Conservation (phyloP, 306 rosid species). For the Fragaria vesca region DNA sequence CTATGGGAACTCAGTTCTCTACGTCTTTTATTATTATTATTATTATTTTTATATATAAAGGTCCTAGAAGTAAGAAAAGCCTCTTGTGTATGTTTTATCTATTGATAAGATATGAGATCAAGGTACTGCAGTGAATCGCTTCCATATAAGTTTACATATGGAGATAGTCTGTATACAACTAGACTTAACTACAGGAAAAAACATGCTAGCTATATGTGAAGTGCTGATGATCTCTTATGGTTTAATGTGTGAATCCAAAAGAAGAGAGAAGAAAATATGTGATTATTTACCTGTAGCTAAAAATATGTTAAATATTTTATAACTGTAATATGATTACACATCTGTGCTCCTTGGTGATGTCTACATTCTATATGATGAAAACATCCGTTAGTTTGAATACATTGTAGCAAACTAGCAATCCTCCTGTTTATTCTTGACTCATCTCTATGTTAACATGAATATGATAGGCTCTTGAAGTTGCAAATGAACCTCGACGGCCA, state of each 20-base stretch:
- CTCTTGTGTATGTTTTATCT: background rate
- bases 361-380: background rate
- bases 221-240: background rate
- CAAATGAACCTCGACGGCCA: slow-evolving; percentile 79
- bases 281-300: background rate
- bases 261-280: background rate
- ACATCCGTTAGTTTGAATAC: slow-evolving; percentile 12
- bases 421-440: slow-evolving; percentile 25
- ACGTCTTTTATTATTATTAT: background rate
- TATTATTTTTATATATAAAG: background rate
- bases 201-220: background rate
- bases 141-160: background rate
- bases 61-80: background rate
- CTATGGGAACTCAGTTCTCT: background rate
- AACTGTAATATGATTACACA: background rate
- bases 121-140: background rate
- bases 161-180: background rate
- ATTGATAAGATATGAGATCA: background rate
- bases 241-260: background rate
- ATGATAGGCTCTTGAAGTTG: slow-evolving; percentile 83
- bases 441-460: slow-evolving; percentile 23
- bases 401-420: slow-evolving; percentile 2
- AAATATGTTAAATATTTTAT: background rate
- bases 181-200: background rate
- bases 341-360: slow-evolving; percentile 13